These are phyloP conservation scores for Zangia roseola DNA, from an alignment of 768 basidiomycete genomes.

Conservation along the genomic window DNA sequence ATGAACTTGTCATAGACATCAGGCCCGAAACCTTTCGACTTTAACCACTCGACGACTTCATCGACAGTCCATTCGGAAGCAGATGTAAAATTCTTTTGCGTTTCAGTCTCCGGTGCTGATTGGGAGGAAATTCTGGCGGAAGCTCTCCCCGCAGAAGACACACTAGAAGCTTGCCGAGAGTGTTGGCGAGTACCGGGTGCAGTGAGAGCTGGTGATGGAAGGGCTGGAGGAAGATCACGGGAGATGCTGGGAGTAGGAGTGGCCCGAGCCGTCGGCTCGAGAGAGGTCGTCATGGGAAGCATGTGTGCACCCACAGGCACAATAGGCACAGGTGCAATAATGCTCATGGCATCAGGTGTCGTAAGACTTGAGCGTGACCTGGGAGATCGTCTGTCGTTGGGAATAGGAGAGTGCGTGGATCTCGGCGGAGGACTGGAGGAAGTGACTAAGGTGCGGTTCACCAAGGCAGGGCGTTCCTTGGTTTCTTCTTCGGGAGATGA, in stretches of 20 bases:
- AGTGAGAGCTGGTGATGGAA: slow-evolving; percentile 32
- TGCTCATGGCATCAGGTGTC: slow-evolving; percentile 25
- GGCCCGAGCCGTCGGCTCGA: slow-evolving; percentile 18
- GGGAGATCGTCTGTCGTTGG: slow-evolving; percentile 20
- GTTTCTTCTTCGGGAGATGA: slow-evolving; percentile 10
- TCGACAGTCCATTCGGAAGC: slow-evolving; percentile 83
- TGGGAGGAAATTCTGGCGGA: slow-evolving; percentile 22
- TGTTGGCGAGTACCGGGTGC: slow-evolving; percentile 23
- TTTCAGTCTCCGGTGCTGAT: slow-evolving; percentile 18
- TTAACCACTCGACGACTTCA: slow-evolving; percentile 88
- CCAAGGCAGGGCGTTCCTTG: slow-evolving; percentile 13
- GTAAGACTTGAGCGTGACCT: slow-evolving; percentile 24
- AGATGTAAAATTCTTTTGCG: slow-evolving; percentile 36
- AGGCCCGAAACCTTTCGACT: slow-evolving; percentile 79
- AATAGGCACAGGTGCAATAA: slow-evolving; percentile 26
- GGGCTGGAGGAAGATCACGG: slow-evolving; percentile 28
- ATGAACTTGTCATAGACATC: slow-evolving; percentile 82
- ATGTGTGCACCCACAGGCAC: slow-evolving; percentile 13
- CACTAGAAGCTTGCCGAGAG: slow-evolving; percentile 37
- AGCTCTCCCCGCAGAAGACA: slow-evolving; percentile 28
- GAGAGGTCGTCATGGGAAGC: slow-evolving; percentile 25
- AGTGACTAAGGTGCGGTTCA: slow-evolving; percentile 15
- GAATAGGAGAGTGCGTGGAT: slow-evolving; percentile 21
- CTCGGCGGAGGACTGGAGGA: slow-evolving; percentile 15
- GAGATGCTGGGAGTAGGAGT: slow-evolving; percentile 25